Evolutionary conservation across 176 grass and related monocot species (phyloP), one percentile per base, ranked within the genome.

Genomic region (Coix lacrymajobi): DNA sequence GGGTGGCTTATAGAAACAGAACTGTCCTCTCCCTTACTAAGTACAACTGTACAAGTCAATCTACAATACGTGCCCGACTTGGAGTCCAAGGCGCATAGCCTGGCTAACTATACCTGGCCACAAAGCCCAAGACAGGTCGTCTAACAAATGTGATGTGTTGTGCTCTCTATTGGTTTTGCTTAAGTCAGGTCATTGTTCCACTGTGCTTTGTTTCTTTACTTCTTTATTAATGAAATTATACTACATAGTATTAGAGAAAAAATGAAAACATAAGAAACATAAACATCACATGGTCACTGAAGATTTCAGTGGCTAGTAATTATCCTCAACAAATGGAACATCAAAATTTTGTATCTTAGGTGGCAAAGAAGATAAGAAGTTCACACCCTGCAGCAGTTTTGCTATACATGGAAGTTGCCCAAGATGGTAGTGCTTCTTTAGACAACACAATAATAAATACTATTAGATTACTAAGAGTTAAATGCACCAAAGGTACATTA

Each of bases 261-360:
- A 57, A 57, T n/a, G 52, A 61, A 85, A 79, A 22, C 44, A 29
- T 61, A 63, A 71, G 30, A 56, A 62, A 17, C 28, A 31, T 72
- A 56, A 62, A 17, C 28, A 31, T 72, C n/a, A 25, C 69, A 86
- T 74, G 32, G n/a, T 79, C 65, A 72, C 39, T 65, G 52, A 51
- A 71, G 7, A 70, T 51, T 73, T 4, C 16, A 41, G 26, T 73
- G 11, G n/a, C 22, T 86, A 74, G 2, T 72, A 63, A 10, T 76
- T 36, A 70, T 65, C 19, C 26, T 61, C 48, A 79, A 66, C 36
- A 81, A 81, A 37, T 36, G n/a, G 49, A 74, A 41, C 41, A 41
- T 37, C 26, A 52, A 24, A 25, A 20, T 71, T 30, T 33, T 44
- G 33, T 30, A 73, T 62, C 75, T 45, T 52, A 29, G 11, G 52